Conservation (phyloP, 257 asterid genomes). For the Plantago major region DNA sequence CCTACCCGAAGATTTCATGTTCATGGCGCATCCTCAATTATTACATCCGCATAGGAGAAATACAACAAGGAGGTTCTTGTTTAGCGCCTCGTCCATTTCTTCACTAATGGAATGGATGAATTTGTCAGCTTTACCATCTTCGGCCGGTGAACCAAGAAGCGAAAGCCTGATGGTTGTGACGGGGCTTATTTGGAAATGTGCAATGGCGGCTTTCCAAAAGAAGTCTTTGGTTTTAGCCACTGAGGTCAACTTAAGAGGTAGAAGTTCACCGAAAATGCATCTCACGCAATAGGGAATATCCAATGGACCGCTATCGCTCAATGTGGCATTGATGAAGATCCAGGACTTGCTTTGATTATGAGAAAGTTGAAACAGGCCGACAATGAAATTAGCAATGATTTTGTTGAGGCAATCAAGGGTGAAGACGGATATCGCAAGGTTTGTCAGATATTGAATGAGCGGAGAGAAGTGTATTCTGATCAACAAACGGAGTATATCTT, state of each 20-base stretch:
- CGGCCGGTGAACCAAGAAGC: no score
- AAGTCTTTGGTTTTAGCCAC: neutral
- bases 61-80: neutral
- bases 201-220: neutral
- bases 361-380: neutral
- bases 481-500: neutral
- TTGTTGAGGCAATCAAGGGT: neutral
- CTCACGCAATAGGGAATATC: neutral
- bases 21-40: neutral
- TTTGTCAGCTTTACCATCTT: neutral
- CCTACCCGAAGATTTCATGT: neutral
- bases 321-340: neutral
- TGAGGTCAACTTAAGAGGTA: neutral
- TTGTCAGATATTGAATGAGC: neutral
- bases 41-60: neutral
- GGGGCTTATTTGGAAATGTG: constrained; percentile 1
- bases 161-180: neutral
- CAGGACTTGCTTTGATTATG: neutral
- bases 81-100: neutral
- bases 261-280: neutral
- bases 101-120: neutral
- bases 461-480: neutral
- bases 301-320: neutral
- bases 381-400: neutral
- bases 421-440: neutral